Conservation (phyloP, 225 moss, liverwort and hornwort genomes). For the Thuidium tamariscinum region DNA sequence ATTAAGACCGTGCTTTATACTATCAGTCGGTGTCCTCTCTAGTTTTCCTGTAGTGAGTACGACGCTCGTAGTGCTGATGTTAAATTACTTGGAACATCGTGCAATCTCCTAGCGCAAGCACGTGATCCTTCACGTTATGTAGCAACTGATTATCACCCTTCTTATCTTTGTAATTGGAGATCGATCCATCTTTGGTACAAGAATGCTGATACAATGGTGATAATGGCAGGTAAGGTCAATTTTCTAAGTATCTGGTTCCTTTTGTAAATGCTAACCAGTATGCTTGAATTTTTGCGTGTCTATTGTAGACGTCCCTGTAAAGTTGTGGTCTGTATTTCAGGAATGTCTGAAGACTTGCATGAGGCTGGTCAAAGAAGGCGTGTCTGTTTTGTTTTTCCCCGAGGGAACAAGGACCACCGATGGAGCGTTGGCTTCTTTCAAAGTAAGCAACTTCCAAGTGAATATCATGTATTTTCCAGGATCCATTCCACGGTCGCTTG, state of each 20-base stretch:
- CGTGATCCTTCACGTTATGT: background rate
- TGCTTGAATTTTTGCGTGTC: background rate
- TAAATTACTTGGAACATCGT: background rate
- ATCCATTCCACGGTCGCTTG: background rate
- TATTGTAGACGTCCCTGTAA: background rate
- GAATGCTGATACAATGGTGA: background rate
- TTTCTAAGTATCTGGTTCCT: background rate
- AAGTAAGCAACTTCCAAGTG: constrained; percentile 32
- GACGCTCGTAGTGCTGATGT: background rate
- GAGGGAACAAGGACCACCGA: constrained; percentile 82
- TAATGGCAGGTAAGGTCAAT: background rate
- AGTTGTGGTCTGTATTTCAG: constrained; percentile 19
- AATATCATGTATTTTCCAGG: background rate
- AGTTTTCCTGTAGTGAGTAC: background rate
- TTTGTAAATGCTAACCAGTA: background rate
- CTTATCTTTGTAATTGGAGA: background rate
- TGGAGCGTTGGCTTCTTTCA: constrained; percentile 78
- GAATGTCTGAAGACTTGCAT: constrained; percentile 77
- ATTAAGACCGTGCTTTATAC: background rate
- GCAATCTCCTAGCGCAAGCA: background rate
- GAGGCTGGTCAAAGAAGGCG: constrained; percentile 71
- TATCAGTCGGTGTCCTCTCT: background rate
- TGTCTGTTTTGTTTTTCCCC: constrained; percentile 84
- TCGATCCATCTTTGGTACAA: background rate
- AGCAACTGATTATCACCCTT: background rate